Conservation (phyloP, 805 yeast species). For the Dipodascus geniculatus region DNA sequence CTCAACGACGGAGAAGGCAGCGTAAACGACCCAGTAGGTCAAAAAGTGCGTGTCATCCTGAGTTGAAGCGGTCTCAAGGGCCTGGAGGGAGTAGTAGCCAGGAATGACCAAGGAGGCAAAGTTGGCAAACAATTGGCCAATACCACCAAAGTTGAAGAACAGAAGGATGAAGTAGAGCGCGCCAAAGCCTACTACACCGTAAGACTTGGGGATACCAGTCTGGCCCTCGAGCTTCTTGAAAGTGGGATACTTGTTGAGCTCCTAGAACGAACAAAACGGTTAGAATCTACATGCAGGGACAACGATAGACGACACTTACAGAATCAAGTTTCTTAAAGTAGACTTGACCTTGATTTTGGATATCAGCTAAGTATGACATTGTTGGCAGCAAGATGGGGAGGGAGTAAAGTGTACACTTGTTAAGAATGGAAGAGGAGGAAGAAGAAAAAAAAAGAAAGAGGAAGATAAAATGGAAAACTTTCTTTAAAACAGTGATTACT, state of each 20-base stretch:
- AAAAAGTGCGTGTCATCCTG: slow-evolving; percentile 79
- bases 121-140: slow-evolving; percentile 90
- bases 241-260: slow-evolving; percentile 24
- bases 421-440: slow-evolving; percentile 1
- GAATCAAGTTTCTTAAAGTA: slow-evolving; percentile 3
- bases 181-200: slow-evolving; percentile 57
- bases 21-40: slow-evolving; percentile 98
- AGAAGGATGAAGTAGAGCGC: slow-evolving; percentile 63
- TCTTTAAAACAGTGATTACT: not conserved
- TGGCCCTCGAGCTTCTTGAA: slow-evolving; percentile 24
- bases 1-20: slow-evolving; percentile 80
- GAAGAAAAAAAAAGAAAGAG: not conserved
- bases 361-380: not conserved
- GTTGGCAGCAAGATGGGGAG: not conserved
- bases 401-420: not conserved
- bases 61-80: slow-evolving; percentile 58
- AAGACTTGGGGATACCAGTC: slow-evolving; percentile 58
- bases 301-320: not conserved
- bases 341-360: not conserved
- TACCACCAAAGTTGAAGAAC: slow-evolving; percentile 84
- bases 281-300: slow-evolving; percentile 7
- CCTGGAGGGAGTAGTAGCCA: slow-evolving; percentile 75
- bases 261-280: slow-evolving; percentile 11
- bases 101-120: slow-evolving; percentile 86
- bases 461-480: not conserved